These are phyloP conservation scores for Boletales sp. DNA, from an alignment of 768 basidiomycete species.

Conservation along the genomic window DNA sequence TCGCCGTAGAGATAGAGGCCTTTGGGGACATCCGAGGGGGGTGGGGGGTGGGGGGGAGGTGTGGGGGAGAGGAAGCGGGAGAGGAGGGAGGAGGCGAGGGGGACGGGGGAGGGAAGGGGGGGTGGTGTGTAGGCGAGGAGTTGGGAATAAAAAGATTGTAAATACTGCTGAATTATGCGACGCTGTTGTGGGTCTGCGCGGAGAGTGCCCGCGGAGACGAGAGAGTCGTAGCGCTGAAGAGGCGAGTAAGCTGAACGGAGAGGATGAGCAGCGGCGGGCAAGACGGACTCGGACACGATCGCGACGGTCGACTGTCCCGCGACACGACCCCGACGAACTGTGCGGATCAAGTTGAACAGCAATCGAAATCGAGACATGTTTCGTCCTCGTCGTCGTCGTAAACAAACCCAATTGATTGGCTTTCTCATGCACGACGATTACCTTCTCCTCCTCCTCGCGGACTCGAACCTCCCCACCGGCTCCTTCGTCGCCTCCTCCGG, in stretches of 20 bases:
- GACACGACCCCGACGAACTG: neutral
- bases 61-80: conserved; percentile 29
- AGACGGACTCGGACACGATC: neutral
- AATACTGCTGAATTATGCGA: conserved; percentile 70
- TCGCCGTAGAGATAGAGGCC: conserved; percentile 95
- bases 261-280: neutral
- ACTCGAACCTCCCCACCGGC: conserved; percentile 95
- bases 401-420: no score
- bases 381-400: conserved; percentile 4
- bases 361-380: neutral
- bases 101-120: conserved; percentile 37
- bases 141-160: conserved; percentile 76
- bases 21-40: conserved; percentile 56
- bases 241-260: conserved; percentile 13
- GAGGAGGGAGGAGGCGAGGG: conserved; percentile 20
- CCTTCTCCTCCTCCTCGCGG: conserved; percentile 74
- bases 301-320: conserved; percentile 12
- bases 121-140: conserved; percentile 72
- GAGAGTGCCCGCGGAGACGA: conserved; percentile 52
- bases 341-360: no score
- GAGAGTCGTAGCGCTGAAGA: conserved; percentile 41
- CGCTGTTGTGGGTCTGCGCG: conserved; percentile 81
- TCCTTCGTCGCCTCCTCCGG: conserved; percentile 95
- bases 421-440: no score
- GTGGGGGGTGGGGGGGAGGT: conserved; percentile 31